Evolutionary conservation across 2,329 filamentous ascomycete species (phyloP).

Genomic region (Alternaria hordeiaustralica): DNA sequence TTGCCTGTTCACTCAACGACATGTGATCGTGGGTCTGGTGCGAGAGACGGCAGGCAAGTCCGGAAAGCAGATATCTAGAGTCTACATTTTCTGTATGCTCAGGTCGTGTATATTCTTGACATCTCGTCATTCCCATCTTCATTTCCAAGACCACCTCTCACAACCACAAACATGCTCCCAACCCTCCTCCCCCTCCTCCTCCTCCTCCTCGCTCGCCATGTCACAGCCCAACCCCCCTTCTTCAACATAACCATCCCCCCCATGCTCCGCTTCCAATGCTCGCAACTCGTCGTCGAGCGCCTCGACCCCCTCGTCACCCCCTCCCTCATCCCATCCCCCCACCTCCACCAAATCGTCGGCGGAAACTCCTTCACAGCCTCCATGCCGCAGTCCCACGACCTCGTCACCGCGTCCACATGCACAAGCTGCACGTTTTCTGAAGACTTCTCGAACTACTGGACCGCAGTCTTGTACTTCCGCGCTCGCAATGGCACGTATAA

Average conservation of each 20-base stretch:
- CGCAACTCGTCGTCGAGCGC: slow-evolving; percentile 34
- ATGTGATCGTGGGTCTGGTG: not conserved
- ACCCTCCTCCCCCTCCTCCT: not conserved
- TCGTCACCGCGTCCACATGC: slow-evolving; percentile 43
- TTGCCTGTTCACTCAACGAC: not conserved
- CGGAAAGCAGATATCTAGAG: not conserved
- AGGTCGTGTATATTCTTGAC: not conserved
- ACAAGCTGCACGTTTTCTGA: slow-evolving; percentile 41
- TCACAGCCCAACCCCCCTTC: not conserved
- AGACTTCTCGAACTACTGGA: slow-evolving; percentile 43
- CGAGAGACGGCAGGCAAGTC: not conserved
- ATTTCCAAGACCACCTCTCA: not conserved
- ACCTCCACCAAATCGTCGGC: slow-evolving; percentile 32
- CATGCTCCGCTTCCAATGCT: slow-evolving; percentile 34
- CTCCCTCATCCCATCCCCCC: slow-evolving; percentile 27
- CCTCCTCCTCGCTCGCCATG: not conserved
- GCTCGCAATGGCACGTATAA: slow-evolving; percentile 39
- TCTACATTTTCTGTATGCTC: not conserved
- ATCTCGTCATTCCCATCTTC: not conserved
- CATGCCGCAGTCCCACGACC: slow-evolving; percentile 42
- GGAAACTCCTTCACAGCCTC: slow-evolving; percentile 37
- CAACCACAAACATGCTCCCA: not conserved
- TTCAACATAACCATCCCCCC: not conserved
- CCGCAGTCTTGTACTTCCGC: slow-evolving; percentile 34
- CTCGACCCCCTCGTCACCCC: slow-evolving; percentile 34